These are phyloP conservation scores for Cymbidium sinense DNA, from an alignment of 106 monocot species.

Conservation along the genomic window DNA sequence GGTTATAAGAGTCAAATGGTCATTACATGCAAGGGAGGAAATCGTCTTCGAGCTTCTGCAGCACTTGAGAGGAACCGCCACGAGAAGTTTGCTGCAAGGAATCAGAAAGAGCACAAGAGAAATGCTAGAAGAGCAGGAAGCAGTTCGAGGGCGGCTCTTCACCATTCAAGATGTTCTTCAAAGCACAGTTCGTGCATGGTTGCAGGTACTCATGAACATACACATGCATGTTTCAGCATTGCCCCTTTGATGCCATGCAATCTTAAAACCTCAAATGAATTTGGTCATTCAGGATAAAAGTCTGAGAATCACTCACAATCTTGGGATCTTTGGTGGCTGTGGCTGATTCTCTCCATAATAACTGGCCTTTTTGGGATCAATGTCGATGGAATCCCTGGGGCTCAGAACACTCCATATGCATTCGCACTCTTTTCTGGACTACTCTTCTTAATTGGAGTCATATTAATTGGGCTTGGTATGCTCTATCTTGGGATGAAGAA, in stretches of 20 bases:
- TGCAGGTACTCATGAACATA: constrained; percentile 44
- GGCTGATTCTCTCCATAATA: constrained; percentile 73
- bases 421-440: constrained; percentile 60
- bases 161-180: constrained; percentile 91
- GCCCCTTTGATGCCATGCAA: not conserved
- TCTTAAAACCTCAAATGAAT: not conserved
- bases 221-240: not conserved
- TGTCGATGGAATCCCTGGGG: constrained; percentile 89
- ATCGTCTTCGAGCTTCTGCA: constrained; percentile 73
- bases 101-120: constrained; percentile 62
- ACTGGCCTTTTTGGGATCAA: constrained; percentile 94
- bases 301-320: constrained; percentile 75
- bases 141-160: constrained; percentile 84
- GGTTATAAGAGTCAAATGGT: constrained; percentile 99
- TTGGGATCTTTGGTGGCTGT: constrained; percentile 72
- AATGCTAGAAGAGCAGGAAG: constrained; percentile 97
- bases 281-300: constrained; percentile 57
- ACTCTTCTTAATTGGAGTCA: constrained; percentile 42
- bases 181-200: constrained; percentile 90
- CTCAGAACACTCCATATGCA: constrained; percentile 61
- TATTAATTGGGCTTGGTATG: constrained; percentile 57
- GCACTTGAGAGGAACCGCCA: constrained; percentile 50
- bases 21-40: constrained; percentile 95
- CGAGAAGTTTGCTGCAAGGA: constrained; percentile 51
- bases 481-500: constrained; percentile 79